These are phyloP conservation scores for Mesembryanthemum crystallinum DNA, from an alignment of 148 eudicot species.

Conservation along the genomic window DNA sequence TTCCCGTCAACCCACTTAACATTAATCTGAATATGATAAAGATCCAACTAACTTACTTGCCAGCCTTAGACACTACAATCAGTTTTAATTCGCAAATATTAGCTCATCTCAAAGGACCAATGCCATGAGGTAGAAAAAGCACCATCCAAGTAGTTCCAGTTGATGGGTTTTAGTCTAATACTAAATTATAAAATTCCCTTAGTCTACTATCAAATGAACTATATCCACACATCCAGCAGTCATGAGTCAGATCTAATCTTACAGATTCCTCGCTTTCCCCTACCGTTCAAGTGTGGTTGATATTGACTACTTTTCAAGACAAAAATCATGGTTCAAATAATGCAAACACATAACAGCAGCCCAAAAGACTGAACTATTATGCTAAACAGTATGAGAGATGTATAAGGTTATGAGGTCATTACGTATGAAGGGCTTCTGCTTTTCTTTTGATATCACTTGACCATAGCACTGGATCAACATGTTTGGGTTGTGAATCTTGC, in stretches of 20 bases:
- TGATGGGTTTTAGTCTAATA: background rate
- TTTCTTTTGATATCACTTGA: constrained; percentile 47
- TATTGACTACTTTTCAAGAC: background rate
- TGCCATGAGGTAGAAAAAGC: too few species aligned
- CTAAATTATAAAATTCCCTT: too few species aligned
- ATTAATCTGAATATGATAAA: too few species aligned
- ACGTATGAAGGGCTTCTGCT: constrained; percentile 50
- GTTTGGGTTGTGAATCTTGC: constrained; percentile 63
- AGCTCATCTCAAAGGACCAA: too few species aligned
- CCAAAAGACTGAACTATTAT: background rate
- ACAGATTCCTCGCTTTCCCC: background rate
- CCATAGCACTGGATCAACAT: constrained; percentile 57
- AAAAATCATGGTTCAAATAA: background rate
- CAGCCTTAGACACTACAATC: background rate
- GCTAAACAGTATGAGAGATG: background rate
- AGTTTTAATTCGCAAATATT: background rate
- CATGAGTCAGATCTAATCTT: too few species aligned
- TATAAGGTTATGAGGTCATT: constrained; percentile 14
- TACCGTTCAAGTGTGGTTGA: background rate
- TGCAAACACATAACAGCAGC: too few species aligned
- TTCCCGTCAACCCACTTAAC: too few species aligned
- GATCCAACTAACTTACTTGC: too few species aligned
- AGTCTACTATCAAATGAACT: background rate
- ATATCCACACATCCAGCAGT: background rate
- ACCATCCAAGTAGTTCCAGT: too few species aligned